These are phyloP conservation scores for Mortierella sp. DNA, from an alignment of 371 early-diverging fungal species.

Conservation along the genomic window DNA sequence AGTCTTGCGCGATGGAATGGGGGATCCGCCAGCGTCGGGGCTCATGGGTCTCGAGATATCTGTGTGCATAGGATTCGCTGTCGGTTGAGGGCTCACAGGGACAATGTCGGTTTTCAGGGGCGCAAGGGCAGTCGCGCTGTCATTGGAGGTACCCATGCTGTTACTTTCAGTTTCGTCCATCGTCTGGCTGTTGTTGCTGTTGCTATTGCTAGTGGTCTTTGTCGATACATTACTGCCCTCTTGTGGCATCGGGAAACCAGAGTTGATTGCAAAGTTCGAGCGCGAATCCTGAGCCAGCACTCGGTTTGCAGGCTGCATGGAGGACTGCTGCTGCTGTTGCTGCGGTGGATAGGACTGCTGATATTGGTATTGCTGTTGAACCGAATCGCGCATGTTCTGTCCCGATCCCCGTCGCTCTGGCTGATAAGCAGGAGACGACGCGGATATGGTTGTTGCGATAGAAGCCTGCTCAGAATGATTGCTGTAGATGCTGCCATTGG, in stretches of 20 bases:
- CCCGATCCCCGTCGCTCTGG: conserved; percentile 23
- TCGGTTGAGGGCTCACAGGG: neutral
- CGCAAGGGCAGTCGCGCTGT: neutral
- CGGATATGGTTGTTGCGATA: neutral
- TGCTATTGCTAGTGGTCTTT: conserved; percentile 2
- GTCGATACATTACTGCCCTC: conserved; percentile 1
- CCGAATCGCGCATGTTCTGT: conserved; percentile 11
- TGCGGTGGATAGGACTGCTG: conserved; percentile 18
- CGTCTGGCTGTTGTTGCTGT: neutral
- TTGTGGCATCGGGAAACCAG: conserved; percentile 38
- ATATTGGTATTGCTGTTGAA: conserved; percentile 16
- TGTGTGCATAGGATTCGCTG: neutral
- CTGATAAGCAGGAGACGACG: conserved; percentile 11
- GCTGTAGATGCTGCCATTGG: conserved; percentile 29
- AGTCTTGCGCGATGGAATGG: conserved; percentile 43
- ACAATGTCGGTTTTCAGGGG: neutral
- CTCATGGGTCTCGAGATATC: conserved; percentile 22
- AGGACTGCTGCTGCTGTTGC: neutral
- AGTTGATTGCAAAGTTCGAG: neutral
- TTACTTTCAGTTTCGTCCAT: no score
- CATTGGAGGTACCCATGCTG: neutral
- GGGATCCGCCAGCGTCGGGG: conserved; percentile 20
- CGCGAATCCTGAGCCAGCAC: conserved; percentile 18
- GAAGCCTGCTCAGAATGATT: conserved; percentile 23
- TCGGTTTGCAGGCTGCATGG: conserved; percentile 1